These are phyloP conservation scores for Xerocomellus dryophilus DNA, from an alignment of 768 basidiomycete genomes.

Conservation along the genomic window DNA sequence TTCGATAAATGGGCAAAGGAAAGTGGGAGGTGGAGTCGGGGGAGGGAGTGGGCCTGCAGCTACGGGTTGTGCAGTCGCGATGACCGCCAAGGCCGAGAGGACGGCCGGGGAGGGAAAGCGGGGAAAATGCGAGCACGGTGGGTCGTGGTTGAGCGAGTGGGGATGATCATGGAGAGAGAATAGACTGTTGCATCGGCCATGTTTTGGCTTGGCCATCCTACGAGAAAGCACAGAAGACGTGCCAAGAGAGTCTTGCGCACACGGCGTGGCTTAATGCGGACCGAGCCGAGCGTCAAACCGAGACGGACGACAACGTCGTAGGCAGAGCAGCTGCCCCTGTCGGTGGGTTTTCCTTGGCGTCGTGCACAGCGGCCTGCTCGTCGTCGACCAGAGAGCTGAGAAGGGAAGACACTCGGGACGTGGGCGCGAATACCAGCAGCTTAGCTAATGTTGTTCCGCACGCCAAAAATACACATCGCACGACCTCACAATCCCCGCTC, in stretches of 20 bases:
- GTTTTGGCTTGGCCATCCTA: conserved; percentile 55
- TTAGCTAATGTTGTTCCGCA: conserved; percentile 24
- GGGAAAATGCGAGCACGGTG: background rate
- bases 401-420: conserved; percentile 1
- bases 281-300: conserved; percentile 6
- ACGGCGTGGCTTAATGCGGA: conserved; percentile 32
- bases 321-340: background rate
- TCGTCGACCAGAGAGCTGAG: conserved; percentile 2
- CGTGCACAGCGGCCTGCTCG: conserved; percentile 4
- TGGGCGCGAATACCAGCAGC: conserved; percentile 14
- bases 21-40: conserved; percentile 38
- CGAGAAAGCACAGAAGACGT: conserved; percentile 36
- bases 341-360: background rate
- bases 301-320: background rate
- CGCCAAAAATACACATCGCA: conserved; percentile 17
- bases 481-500: background rate
- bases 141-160: background rate
- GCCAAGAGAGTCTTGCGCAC: conserved; percentile 36
- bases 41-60: conserved; percentile 49
- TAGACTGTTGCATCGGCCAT: conserved; percentile 30
- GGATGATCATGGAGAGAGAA: background rate
- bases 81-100: conserved; percentile 54
- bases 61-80: conserved; percentile 46
- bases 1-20: conserved; percentile 55
- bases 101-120: conserved; percentile 47